Evolutionary conservation across 2,329 filamentous ascomycete genomes (phyloP).

Genomic region (Polychaeton citri): DNA sequence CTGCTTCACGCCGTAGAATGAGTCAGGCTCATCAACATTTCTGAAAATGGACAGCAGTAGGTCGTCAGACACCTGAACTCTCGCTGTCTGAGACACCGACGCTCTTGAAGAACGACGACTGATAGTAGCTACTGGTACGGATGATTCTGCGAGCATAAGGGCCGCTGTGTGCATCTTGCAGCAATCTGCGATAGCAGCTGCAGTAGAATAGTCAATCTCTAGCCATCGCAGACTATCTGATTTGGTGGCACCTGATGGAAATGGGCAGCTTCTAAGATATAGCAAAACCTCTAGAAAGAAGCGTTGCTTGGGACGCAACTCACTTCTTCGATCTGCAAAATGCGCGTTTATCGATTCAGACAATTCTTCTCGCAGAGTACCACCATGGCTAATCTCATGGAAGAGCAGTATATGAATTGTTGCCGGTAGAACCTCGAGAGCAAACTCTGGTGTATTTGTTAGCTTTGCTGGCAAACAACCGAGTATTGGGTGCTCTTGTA

Average conservation of each 20-base stretch:
- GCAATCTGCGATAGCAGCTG: constrained; percentile 56
- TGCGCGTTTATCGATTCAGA: constrained; percentile 54
- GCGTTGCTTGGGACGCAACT: constrained; percentile 49
- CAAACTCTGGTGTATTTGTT: constrained; percentile 51
- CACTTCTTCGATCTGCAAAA: constrained; percentile 38
- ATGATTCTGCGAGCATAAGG: constrained; percentile 66
- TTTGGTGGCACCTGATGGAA: constrained; percentile 63
- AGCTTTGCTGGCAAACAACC: constrained; percentile 55
- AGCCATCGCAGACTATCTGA: constrained; percentile 75
- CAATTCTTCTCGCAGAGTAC: constrained; percentile 45
- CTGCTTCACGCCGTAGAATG: constrained; percentile 84
- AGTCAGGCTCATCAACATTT: constrained; percentile 88
- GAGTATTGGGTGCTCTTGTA: constrained; percentile 41
- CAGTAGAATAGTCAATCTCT: constrained; percentile 60
- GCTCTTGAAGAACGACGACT: constrained; percentile 11
- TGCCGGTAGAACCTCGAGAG: constrained; percentile 56
- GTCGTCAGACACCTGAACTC: constrained; percentile 40
- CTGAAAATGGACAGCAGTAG: constrained; percentile 74
- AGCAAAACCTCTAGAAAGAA: constrained; percentile 67
- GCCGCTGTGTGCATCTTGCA: constrained; percentile 84
- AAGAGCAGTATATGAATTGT: constrained; percentile 71
- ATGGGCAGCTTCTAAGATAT: constrained; percentile 71
- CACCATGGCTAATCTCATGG: constrained; percentile 50
- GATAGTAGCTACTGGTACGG: constrained; percentile 3
- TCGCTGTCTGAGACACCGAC: constrained; percentile 21